Percentiles rank a stretch among this genome's conserved stretches.
Conservation (phyloP, 1,284 basidiomycete genomes). For the Ceratobasidium theobromae region DNA sequence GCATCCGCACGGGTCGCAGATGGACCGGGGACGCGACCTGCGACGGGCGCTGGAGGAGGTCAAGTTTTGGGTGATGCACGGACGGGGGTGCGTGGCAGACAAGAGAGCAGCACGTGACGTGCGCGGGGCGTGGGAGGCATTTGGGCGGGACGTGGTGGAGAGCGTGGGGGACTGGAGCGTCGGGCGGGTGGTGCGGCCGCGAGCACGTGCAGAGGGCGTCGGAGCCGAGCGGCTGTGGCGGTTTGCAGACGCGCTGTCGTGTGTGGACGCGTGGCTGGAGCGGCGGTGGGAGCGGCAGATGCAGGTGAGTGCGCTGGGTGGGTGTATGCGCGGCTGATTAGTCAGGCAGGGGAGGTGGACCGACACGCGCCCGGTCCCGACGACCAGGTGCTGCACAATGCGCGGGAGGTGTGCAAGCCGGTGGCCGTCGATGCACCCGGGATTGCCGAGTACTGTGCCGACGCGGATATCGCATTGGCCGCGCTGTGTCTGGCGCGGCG, state of each 20-base stretch:
- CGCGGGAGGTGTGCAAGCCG: slow-evolving; percentile 48
- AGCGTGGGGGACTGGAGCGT: slow-evolving; percentile 34
- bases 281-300: slow-evolving; percentile 45
- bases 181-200: background rate
- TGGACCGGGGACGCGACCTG: slow-evolving; percentile 53
- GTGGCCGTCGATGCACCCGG: slow-evolving; percentile 39
- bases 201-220: background rate
- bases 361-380: slow-evolving; percentile 48
- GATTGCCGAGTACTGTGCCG: slow-evolving; percentile 46
- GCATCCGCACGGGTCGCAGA: slow-evolving; percentile 47
- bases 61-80: slow-evolving; percentile 51
- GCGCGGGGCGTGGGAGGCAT: slow-evolving; percentile 15
- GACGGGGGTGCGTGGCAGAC: background rate
- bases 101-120: background rate
- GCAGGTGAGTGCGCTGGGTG: slow-evolving; percentile 49
- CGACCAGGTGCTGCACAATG: slow-evolving; percentile 58
- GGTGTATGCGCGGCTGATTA: slow-evolving; percentile 20
- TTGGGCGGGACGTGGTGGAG: slow-evolving; percentile 27
- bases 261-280: slow-evolving; percentile 56
- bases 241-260: slow-evolving; percentile 53
- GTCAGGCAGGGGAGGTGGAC: slow-evolving; percentile 46
- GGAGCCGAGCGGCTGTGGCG: slow-evolving; percentile 1
- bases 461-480: slow-evolving; percentile 52
- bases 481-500: slow-evolving; percentile 53
- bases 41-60: slow-evolving; percentile 59